Evolutionary conservation across 75 land plant species (phyloP).

Genomic region (Pinus albicaulis): DNA sequence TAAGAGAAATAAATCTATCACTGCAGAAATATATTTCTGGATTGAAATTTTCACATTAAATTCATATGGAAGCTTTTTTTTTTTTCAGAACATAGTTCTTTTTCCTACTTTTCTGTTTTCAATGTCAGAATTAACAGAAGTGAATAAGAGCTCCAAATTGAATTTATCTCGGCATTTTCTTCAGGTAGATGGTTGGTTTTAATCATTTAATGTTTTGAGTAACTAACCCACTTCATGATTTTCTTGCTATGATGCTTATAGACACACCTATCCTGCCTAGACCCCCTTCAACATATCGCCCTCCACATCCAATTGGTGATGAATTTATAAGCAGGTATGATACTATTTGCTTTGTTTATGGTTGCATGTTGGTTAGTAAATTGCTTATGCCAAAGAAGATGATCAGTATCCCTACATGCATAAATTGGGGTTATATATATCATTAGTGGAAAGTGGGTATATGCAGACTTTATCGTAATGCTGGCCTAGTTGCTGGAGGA

Average conservation of each 20-base stretch:
- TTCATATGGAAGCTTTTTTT: background rate
- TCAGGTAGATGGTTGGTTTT: background rate
- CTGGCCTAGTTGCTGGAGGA: slow-evolving; percentile 77
- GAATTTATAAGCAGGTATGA: slow-evolving; percentile 47
- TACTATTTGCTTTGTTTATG: background rate
- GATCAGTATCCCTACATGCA: background rate
- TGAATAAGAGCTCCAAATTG: background rate
- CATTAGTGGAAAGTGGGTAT: background rate
- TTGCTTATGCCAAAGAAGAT: background rate
- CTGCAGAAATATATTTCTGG: too few relatives aligned
- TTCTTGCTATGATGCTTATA: slow-evolving; percentile 2
- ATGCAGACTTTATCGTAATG: slow-evolving; percentile 74
- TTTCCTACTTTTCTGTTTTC: background rate
- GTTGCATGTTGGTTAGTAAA: background rate
- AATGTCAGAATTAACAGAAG: background rate
- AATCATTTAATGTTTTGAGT: background rate
- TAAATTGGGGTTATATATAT: background rate
- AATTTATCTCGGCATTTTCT: background rate
- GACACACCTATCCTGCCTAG: slow-evolving; percentile 30
- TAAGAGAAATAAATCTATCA: too few relatives aligned
- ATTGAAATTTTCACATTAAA: too few relatives aligned
- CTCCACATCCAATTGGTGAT: slow-evolving; percentile 32
- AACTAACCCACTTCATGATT: background rate
- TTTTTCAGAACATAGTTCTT: background rate
- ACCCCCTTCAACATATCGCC: slow-evolving; percentile 18